Percentiles rank a stretch among this genome's conserved stretches.
phyloP scores from a whole-genome alignment of 176 grass and related monocot species.

The Eleusine coracana region DNA sequence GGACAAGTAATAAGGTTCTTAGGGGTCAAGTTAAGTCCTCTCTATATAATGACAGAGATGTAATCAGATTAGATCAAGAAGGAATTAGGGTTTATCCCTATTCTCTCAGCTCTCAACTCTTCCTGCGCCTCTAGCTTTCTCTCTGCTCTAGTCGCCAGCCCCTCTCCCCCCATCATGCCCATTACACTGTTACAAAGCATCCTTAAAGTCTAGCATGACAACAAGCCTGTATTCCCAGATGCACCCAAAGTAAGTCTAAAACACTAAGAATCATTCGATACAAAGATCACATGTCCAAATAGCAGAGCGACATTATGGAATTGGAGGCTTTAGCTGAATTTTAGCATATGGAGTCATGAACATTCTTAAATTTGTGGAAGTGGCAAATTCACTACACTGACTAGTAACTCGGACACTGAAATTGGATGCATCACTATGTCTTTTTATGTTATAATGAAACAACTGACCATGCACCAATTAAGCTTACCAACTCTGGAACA shows the following conservation, averaged over 20 bases:
- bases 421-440: constrained; percentile 5
- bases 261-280: background rate
- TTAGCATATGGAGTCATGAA: background rate
- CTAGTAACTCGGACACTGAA: background rate
- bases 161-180: no score
- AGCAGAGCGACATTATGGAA: background rate
- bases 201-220: background rate
- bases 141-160: no score
- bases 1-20: no score
- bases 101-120: no score
- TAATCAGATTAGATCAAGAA: no score
- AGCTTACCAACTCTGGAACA: background rate
- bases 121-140: no score
- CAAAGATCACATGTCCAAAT: background rate
- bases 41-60: no score
- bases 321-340: background rate
- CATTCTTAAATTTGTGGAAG: background rate
- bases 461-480: background rate
- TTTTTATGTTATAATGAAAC: background rate
- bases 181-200: background rate
- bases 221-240: constrained; percentile 9
- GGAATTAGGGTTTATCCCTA: no score
- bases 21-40: no score
- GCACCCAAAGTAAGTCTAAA: background rate
- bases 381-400: background rate